A percentile compares a stretch with the other conserved stretches of the same genome.
Evolutionary conservation across 1,139 yeast genomes (phyloP).

Genomic region (Sugiyamaella sp.): DNA sequence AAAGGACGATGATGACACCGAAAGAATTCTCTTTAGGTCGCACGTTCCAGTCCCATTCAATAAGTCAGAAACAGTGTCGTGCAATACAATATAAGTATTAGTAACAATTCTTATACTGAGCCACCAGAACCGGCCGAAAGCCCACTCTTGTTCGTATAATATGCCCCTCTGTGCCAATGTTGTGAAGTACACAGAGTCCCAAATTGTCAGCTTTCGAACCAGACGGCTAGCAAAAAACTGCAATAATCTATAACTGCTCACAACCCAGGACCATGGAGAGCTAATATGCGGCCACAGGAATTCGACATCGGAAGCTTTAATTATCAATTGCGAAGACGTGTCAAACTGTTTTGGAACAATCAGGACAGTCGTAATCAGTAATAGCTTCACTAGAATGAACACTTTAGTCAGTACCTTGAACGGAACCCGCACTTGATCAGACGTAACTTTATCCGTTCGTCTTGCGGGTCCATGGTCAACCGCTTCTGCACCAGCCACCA

Average conservation of each 20-base stretch:
- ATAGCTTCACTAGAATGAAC: slow-evolving; percentile 43
- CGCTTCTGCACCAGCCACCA: background rate
- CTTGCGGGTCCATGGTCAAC: background rate
- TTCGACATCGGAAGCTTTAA: slow-evolving; percentile 19
- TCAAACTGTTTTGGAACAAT: slow-evolving; percentile 54
- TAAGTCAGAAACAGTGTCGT: background rate
- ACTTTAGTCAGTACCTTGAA: slow-evolving; percentile 9
- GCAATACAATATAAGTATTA: background rate
- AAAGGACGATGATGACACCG: background rate
- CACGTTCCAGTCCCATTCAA: slow-evolving; percentile 9
- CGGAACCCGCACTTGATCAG: no score
- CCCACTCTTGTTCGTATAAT: slow-evolving; percentile 83
- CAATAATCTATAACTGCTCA: background rate
- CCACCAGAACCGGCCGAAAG: slow-evolving; percentile 84
- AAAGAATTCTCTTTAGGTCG: slow-evolving; percentile 23
- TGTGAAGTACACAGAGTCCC: slow-evolving; percentile 86
- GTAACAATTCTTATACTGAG: slow-evolving; percentile 45
- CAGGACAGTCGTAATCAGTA: slow-evolving; percentile 47
- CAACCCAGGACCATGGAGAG: background rate
- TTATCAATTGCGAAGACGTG: slow-evolving; percentile 49
- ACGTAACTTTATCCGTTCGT: background rate
- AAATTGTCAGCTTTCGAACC: slow-evolving; percentile 52
- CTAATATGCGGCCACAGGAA: background rate
- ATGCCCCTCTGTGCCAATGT: slow-evolving; percentile 55
- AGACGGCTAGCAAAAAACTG: background rate